Base-by-base conservation (phyloP, 805 yeast genomes). In the Lipomyces orientalis region DNA sequence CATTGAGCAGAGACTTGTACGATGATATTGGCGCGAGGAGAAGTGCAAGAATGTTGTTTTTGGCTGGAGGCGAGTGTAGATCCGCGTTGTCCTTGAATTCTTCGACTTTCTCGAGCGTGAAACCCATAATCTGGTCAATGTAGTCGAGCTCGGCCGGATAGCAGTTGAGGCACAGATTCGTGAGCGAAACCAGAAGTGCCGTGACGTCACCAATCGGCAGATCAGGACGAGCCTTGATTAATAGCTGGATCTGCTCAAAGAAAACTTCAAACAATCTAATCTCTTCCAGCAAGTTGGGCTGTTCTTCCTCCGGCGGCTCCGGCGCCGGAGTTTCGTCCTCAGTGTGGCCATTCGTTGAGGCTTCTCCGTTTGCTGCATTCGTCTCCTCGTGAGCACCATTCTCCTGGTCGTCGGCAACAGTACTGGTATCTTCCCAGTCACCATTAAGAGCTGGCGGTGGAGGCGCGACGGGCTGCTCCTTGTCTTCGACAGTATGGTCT, bases 181-280 rank as follows among this genome's bases (percentile, higher is more conserved):
- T 82, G 39, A 91, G 82, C n/a, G 89, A 85, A 66, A 88, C 88
- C 57, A 91, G 79, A 25, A 93, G 81, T 0, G 84, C 81, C 8
- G 90, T 84, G 64, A 86, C 85, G 67, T 90, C 94, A 35, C 84
- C 87, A n/a, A 85, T 75, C 0, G 91, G 81, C n/a, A 92, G 78
- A 60, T 87, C 89, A 0, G 91, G 89, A 67, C 89, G 86, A 9
- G 82, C 78, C 59, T 86, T 81, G 62, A 83, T 82, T 43, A 93
- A 76, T 57, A 83, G 83, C 43, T 82, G 77, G 66, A 90, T 83
- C 76, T 90, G 91, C 12, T 79, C 77, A 87, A 93, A 88, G 76
- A 93, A 89, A 19, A 83, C 82, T 49, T 82, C 83, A 75, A 93
- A 91, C 46, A 91, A 76, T 62, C 81, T 76, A 62, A 75, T 69